Evolutionary conservation across 2,329 filamentous ascomycete genomes (phyloP), one percentile per base, ranked within the genome.

Genomic region (Lasiodiplodia hormozganensis): DNA sequence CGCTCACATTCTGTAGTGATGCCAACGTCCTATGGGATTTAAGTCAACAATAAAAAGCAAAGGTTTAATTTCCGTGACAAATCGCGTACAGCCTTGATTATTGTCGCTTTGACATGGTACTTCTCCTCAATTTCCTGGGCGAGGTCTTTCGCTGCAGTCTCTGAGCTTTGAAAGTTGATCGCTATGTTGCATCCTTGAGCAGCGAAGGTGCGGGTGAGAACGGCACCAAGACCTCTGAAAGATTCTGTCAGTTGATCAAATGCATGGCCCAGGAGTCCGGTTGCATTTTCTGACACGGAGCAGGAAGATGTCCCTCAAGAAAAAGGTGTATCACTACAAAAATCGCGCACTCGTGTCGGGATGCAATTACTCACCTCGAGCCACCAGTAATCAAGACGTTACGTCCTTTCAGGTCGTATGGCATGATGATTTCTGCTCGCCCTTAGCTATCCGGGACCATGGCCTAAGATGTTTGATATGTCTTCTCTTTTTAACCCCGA

Each of bases 111-210:
- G 70, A 86, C 80, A 69, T 81, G 76, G 71, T 87, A 85, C 34
- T 86, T 76, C 7, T 76, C 74, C 52, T 85, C 75, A 6, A 94
- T 81, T 69, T 87, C 86, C 11, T 81, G 74, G 3, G 88, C 82
- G 3, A 93, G 81, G 8, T 83, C 80, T 53, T 87, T 80, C 6
- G 92, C 92, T 2, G 88, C 84, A 21, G 85, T 84, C 43, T 82
- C 78, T 76, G 87, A 89, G 70, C 85, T 87, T 78, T 85, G 84
- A 79, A 93, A 95, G 80, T 94, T 95, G 76, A 96, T 86, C 10
- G 88, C 87, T 11, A 95, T 82, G 68, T 91, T 89, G 75, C 87
- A 87, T 57, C 91, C 90, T 73, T 90, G 84, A 25, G 84, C 80
- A 10, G 91, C 91, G 73, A 94, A 92, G 38, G 89, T 87, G 67